These are phyloP conservation scores for Herpetomonas tarakana DNA, from an alignment of 208 protist genomes.

Conservation along the genomic window DNA sequence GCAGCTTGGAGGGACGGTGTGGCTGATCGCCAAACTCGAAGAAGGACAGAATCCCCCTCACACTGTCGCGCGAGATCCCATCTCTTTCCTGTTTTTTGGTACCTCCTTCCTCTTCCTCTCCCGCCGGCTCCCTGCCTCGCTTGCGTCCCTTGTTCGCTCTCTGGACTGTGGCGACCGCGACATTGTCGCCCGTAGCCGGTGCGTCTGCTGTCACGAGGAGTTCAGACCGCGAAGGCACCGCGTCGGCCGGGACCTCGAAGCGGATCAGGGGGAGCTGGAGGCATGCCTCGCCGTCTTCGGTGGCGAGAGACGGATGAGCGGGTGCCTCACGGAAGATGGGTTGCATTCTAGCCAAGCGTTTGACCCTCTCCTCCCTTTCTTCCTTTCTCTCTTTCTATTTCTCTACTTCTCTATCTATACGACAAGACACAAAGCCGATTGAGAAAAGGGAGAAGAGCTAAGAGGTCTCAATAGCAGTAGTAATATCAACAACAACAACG, in stretches of 20 bases:
- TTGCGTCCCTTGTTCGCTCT: too few relatives aligned
- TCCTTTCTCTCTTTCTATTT: slow-evolving; percentile 27
- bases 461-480: neutral
- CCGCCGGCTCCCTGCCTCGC: too few relatives aligned
- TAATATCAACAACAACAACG: neutral
- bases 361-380: too few relatives aligned
- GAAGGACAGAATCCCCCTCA: neutral
- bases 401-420: neutral
- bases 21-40: slow-evolving; percentile 2
- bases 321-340: neutral
- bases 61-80: too few relatives aligned
- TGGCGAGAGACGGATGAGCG: neutral
- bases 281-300: neutral
- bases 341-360: neutral
- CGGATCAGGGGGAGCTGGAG: neutral
- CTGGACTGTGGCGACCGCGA: too few relatives aligned
- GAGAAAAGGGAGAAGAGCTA: slow-evolving; percentile 1
- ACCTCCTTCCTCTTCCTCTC: too few relatives aligned
- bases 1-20: neutral
- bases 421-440: neutral
- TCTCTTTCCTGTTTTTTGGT: too few relatives aligned
- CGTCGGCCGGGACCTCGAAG: neutral
- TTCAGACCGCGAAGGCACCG: neutral
- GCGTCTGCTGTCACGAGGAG: too few relatives aligned
- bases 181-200: too few relatives aligned